Conservation (phyloP, 1,139 yeast genomes). For the Diutina mesorugosa region DNA sequence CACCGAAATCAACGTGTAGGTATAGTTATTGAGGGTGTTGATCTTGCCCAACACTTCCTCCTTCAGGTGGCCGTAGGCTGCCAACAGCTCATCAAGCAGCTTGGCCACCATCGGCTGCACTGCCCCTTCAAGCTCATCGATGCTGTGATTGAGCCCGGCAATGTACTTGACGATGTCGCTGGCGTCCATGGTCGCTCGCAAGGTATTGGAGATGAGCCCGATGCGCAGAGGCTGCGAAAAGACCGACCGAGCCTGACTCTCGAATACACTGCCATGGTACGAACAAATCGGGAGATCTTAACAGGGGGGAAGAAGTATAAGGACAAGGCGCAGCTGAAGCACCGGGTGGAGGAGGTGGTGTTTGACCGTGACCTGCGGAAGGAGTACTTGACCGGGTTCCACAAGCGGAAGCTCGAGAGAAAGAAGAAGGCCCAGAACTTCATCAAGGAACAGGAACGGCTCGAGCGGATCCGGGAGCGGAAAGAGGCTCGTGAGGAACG, state of each 20-base stretch:
- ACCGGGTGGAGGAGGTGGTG: conserved; percentile 66
- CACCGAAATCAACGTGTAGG: background rate
- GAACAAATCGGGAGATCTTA: conserved; percentile 67
- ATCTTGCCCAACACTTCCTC: background rate
- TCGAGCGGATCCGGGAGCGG: conserved; percentile 66
- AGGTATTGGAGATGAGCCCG: background rate
- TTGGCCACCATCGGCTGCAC: background rate
- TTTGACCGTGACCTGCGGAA: conserved; percentile 64
- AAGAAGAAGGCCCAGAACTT: conserved; percentile 74
- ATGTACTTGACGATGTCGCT: background rate
- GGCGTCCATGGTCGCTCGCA: background rate
- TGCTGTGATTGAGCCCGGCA: background rate
- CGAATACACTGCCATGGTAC: conserved; percentile 5
- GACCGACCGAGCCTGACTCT: background rate
- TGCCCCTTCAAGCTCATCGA: background rate
- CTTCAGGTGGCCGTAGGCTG: background rate
- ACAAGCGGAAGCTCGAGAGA: conserved; percentile 80
- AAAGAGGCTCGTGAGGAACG: conserved; percentile 58
- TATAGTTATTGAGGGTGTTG: background rate
- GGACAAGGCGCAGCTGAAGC: conserved; percentile 47
- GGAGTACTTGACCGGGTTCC: conserved; percentile 89
- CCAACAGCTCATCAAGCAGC: background rate
- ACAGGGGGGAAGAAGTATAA: conserved; percentile 81
- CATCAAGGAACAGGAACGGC: conserved; percentile 63
- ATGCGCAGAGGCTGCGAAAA: background rate